Conservation (phyloP, 164 flowering plant species). For the Magnolia changhungtana region DNA sequence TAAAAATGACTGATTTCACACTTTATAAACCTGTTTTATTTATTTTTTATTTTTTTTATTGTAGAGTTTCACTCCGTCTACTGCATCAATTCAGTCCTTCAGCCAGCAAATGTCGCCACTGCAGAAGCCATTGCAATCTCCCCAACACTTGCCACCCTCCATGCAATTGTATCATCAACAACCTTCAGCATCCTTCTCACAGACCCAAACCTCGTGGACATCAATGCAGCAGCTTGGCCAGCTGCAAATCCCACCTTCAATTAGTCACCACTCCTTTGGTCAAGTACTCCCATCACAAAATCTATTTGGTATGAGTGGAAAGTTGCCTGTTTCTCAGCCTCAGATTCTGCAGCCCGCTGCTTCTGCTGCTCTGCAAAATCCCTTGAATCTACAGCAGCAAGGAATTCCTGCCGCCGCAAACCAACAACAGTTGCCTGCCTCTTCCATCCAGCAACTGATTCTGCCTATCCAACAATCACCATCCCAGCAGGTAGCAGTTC, state of each 20-base stretch:
- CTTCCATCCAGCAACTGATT: conserved; percentile 32
- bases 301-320: conserved; percentile 40
- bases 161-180: conserved; percentile 47
- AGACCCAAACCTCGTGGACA: conserved; percentile 38
- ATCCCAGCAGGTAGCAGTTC: conserved; percentile 67
- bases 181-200: conserved; percentile 37
- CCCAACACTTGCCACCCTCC: conserved; percentile 55
- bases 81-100: conserved; percentile 38
- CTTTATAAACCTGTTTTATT: too few species aligned
- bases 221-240: conserved; percentile 34
- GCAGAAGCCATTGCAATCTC: conserved; percentile 57
- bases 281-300: conserved; percentile 48
- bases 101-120: conserved; percentile 62
- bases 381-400: conserved; percentile 34
- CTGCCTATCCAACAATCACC: conserved; percentile 64
- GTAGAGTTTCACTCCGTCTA: conserved; percentile 45
- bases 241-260: conserved; percentile 34
- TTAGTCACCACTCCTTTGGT: conserved; percentile 38
- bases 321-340: conserved; percentile 49
- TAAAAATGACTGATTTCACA: too few species aligned
- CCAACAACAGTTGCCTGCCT: conserved; percentile 42
- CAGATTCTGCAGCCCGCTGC: conserved; percentile 45
- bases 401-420: conserved; percentile 25
- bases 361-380: conserved; percentile 37
- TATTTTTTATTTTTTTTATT: background rate